Conservation (phyloP, 805 yeast species). For the Wickerhamia fluorescens region DNA sequence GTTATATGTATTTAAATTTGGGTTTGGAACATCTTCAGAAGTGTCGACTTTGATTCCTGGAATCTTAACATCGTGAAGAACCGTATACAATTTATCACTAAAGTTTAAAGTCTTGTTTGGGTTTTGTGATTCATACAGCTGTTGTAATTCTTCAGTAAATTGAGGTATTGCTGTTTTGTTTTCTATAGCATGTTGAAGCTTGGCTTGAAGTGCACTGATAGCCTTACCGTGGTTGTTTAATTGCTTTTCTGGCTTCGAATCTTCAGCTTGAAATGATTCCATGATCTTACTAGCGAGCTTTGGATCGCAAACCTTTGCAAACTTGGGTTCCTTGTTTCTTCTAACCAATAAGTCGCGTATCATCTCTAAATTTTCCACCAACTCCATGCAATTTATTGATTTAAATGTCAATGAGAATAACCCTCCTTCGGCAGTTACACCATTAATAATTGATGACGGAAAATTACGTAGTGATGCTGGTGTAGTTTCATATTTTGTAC, state of each 20-base stretch:
- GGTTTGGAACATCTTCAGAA: constrained; percentile 17
- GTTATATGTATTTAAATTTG: constrained; percentile 13
- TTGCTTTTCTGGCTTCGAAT: no score
- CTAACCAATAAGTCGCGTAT: constrained; percentile 21
- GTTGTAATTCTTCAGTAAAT: constrained; percentile 10
- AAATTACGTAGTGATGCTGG: constrained; percentile 16
- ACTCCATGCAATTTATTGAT: constrained; percentile 28
- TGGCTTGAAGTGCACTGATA: constrained; percentile 2
- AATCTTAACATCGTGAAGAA: constrained; percentile 3
- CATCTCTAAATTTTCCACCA: constrained; percentile 29
- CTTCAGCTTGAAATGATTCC: no score
- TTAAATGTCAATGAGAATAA: constrained; percentile 35
- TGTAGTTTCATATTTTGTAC: constrained; percentile 12
- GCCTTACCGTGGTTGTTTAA: no score
- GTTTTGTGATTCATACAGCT: constrained; percentile 10
- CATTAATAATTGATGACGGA: constrained; percentile 33
- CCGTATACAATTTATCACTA: constrained; percentile 8
- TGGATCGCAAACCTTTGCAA: no score
- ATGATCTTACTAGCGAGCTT: no score
- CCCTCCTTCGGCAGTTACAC: constrained; percentile 36
- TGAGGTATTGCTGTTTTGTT: constrained; percentile 5
- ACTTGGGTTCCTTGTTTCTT: no score
- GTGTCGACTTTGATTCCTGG: constrained; percentile 12
- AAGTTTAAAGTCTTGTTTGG: constrained; percentile 11
- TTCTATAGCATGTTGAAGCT: constrained; percentile 3